phyloP scores from a whole-genome alignment of 768 basidiomycete genomes.

The Termitomyces sp. region DNA sequence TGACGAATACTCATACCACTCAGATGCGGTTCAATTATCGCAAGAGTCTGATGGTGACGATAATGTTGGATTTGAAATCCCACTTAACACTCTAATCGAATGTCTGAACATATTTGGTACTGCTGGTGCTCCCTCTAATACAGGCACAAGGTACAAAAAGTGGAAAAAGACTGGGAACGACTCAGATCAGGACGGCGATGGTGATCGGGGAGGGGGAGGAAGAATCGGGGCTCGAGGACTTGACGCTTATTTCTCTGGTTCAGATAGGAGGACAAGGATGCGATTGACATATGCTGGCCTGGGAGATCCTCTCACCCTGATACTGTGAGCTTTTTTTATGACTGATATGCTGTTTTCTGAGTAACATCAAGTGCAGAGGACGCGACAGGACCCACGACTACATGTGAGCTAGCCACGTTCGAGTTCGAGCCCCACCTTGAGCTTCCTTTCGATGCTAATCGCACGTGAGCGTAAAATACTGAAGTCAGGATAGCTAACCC shows the following conservation, averaged over 20 bases:
- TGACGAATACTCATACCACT: slow-evolving; percentile 68
- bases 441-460: slow-evolving; percentile 68
- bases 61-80: slow-evolving; percentile 70
- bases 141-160: slow-evolving; percentile 35
- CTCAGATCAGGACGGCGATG: slow-evolving; percentile 38
- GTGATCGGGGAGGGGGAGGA: slow-evolving; percentile 31
- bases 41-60: slow-evolving; percentile 23
- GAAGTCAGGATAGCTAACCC: background rate
- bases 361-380: slow-evolving; percentile 58
- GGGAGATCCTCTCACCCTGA: slow-evolving; percentile 72
- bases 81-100: slow-evolving; percentile 79
- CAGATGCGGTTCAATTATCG: slow-evolving; percentile 27
- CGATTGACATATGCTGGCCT: slow-evolving; percentile 75
- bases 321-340: slow-evolving; percentile 53
- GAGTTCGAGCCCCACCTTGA: slow-evolving; percentile 80
- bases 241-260: slow-evolving; percentile 53
- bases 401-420: slow-evolving; percentile 82
- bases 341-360: background rate
- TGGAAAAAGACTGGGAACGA: slow-evolving; percentile 46
- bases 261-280: slow-evolving; percentile 76
- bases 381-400: slow-evolving; percentile 75
- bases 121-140: slow-evolving; percentile 40
- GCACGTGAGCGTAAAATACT: slow-evolving; percentile 38
- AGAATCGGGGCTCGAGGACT: slow-evolving; percentile 28
- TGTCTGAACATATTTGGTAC: slow-evolving; percentile 94